A percentile compares a stretch with the other conserved stretches of the same genome.
Evolutionary conservation across 2,329 filamentous ascomycete species (phyloP).

Genomic region (Magnaporthales sp.): DNA sequence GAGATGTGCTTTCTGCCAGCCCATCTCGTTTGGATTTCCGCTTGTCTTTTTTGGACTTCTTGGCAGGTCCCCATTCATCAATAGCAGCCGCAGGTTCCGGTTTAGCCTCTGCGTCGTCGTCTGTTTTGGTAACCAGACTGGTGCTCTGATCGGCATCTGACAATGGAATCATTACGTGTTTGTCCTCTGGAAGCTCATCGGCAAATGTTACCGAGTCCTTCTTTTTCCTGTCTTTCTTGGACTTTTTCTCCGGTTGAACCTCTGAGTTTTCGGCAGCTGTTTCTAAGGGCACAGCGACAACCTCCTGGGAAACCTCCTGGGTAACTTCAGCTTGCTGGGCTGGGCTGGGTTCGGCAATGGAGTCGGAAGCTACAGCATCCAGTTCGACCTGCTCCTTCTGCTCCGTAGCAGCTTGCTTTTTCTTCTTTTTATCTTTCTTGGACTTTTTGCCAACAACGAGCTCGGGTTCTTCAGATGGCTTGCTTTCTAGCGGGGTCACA

Average conservation of each 20-base stretch:
- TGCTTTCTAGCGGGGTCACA: background rate
- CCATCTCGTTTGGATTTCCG: constrained; percentile 16
- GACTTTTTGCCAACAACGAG: background rate
- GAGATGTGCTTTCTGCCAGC: background rate
- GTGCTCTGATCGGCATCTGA: background rate
- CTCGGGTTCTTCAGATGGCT: background rate
- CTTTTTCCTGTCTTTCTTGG: constrained; percentile 1
- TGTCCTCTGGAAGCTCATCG: background rate
- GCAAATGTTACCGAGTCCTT: background rate
- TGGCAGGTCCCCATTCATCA: constrained; percentile 8
- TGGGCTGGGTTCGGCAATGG: background rate
- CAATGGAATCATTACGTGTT: background rate
- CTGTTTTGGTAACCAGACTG: background rate
- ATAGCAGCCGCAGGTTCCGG: background rate
- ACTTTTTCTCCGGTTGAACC: background rate
- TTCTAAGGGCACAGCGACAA: background rate
- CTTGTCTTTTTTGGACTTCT: constrained; percentile 25
- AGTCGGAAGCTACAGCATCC: background rate
- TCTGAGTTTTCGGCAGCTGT: background rate
- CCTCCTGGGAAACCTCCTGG: background rate
- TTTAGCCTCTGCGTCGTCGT: background rate
- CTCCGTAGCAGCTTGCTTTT: background rate
- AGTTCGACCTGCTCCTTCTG: background rate
- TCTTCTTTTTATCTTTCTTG: constrained; percentile 4
- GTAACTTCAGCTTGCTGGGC: background rate